These are phyloP conservation scores for Cynara cardunculus DNA, from an alignment of 129 eudicot genomes.

Conservation along the genomic window DNA sequence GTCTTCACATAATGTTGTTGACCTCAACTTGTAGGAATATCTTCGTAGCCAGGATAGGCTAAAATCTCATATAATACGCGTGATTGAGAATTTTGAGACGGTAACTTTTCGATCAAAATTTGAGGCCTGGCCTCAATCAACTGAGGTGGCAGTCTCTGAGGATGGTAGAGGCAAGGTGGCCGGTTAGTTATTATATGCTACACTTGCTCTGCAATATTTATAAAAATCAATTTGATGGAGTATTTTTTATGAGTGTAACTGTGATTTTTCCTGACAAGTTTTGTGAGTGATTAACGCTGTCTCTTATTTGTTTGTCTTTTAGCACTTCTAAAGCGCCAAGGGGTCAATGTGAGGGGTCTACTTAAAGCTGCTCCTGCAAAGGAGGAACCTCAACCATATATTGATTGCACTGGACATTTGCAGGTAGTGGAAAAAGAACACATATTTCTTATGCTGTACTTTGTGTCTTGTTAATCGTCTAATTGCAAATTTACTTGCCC, in stretches of 20 bases:
- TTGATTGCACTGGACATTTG: conserved; percentile 85
- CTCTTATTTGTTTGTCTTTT: conserved; percentile 19
- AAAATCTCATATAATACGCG: conserved; percentile 54
- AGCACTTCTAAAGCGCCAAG: conserved; percentile 90
- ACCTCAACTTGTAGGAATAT: conserved; percentile 42
- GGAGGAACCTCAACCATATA: conserved; percentile 67
- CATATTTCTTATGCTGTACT: neutral
- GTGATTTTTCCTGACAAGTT: conserved; percentile 6
- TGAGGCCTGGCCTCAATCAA: conserved; percentile 70
- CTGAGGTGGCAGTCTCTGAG: conserved; percentile 67
- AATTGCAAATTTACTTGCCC: neutral
- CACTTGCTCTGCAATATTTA: neutral
- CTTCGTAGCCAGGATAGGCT: conserved; percentile 54
- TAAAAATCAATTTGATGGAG: neutral
- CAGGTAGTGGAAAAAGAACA: conserved; percentile 46
- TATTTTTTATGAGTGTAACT: neutral
- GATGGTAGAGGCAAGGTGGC: conserved; percentile 98
- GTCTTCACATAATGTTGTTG: conserved; percentile 4
- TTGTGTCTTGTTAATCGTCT: neutral
- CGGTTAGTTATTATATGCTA: conserved; percentile 41
- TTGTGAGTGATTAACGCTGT: conserved; percentile 15
- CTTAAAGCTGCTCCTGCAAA: conserved; percentile 76
- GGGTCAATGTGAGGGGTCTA: conserved; percentile 80
- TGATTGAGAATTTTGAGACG: conserved; percentile 81
- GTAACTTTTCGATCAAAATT: conserved; percentile 64